Evolutionary conservation across 306 rosid genomes (phyloP), one percentile per base, ranked within the genome.

Genomic region (Quercus aquifolioides): DNA sequence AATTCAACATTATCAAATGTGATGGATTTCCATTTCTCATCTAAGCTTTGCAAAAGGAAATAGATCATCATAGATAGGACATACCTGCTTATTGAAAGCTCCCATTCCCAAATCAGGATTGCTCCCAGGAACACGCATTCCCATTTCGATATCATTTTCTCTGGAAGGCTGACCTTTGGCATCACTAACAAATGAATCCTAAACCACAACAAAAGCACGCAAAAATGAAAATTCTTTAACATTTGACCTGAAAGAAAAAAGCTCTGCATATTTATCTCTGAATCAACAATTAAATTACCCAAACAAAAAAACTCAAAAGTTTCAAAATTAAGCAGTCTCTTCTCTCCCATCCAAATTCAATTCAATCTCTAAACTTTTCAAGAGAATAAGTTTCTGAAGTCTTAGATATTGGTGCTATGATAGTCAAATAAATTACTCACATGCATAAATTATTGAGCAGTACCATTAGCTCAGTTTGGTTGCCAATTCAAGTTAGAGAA

Each of bases 101-200:
- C 87, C 94, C 97, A 90, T 90, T 76, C 94, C 98, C 69, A 84
- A 35, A 81, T 90, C 92, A 49, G 87, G 74, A 75, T 81, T 79
- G 84, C 84, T 85, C 33, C 74, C 82, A 0, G 85, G 84, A 70
- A 67, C 81, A 69, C 79, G 96, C 60, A 81, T 87, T 80, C 97
- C 99, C 97, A 91, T 92, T 85, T 94, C 99, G 30, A 94, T 80
- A 84, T 94, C 99, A 79, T 73, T 77, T 84, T 81, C 87, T 85
- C 94, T 87, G 1, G 94, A 88, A 87, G 95, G 90, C 67, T 80
- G 94, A 1, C 85, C 91, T 77, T 59, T 87, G 76, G 76, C 89
- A 78, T 91, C 91, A 49, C 84, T 69, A 78, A 79, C 91, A 79
- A 91, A 94, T 4, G 97, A 94, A 87, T 94, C 97, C 99, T 91